phyloP scores from a whole-genome alignment of 495 filamentous ascomycete species.

The Lindgomyces ingoldianus region DNA sequence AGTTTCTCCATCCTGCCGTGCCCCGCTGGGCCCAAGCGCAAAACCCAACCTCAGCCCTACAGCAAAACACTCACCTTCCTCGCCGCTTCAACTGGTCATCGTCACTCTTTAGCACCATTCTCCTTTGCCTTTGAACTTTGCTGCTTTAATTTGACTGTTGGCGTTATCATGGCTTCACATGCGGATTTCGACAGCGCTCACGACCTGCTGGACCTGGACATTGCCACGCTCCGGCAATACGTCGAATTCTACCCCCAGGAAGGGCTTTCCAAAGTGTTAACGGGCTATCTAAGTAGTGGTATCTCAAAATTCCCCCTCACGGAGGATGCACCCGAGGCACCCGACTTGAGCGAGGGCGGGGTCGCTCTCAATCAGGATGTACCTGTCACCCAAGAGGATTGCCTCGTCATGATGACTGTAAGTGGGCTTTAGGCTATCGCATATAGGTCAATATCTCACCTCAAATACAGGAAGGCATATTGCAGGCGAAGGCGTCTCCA shows the following conservation, averaged over 20 bases:
- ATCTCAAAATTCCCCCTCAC: slow-evolving; percentile 71
- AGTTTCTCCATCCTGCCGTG: not conserved
- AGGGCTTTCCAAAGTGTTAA: slow-evolving; percentile 76
- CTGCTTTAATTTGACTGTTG: not conserved
- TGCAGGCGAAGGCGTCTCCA: slow-evolving; percentile 66
- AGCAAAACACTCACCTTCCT: not conserved
- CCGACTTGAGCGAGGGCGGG: slow-evolving; percentile 41
- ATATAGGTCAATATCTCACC: not conserved
- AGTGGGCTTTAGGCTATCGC: not conserved
- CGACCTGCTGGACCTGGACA: slow-evolving; percentile 54
- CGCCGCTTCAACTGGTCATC: not conserved
- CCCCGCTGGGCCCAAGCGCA: slow-evolving; percentile 9
- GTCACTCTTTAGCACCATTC: not conserved
- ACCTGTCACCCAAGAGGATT: slow-evolving; percentile 66
- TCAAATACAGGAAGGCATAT: slow-evolving; percentile 68
- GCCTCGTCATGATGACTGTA: slow-evolving; percentile 70
- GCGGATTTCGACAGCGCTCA: slow-evolving; percentile 29
- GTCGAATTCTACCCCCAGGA: slow-evolving; percentile 80
- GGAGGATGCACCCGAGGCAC: slow-evolving; percentile 40
- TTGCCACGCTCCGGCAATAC: slow-evolving; percentile 72
- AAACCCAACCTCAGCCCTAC: slow-evolving; percentile 30
- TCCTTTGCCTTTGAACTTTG: not conserved
- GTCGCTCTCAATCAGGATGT: slow-evolving; percentile 43
- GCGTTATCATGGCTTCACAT: slow-evolving; percentile 13
- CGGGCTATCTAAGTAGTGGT: slow-evolving; percentile 77